Percentiles rank a stretch among this genome's conserved stretches.
Conservation (phyloP, 2,329 filamentous ascomycete genomes). For the Colletotrichum godetiae region DNA sequence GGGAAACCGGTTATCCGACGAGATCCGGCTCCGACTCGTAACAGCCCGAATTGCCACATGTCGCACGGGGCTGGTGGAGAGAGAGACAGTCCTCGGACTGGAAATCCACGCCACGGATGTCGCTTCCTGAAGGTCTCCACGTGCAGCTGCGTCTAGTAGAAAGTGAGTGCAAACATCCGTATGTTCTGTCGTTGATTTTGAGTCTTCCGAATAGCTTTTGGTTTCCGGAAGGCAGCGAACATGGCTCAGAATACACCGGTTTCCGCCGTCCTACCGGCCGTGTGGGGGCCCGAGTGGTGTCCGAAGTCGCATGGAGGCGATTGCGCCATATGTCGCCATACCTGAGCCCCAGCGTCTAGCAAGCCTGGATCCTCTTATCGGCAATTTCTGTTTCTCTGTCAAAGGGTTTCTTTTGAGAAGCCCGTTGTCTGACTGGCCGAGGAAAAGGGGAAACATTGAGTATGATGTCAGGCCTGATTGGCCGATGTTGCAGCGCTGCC, state of each 20-base stretch:
- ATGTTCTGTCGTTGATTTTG: neutral
- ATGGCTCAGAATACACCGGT: constrained; percentile 4
- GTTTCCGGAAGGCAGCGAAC: too few relatives aligned
- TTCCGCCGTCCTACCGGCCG: constrained; percentile 2
- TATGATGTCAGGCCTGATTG: constrained; percentile 16
- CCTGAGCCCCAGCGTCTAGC: neutral
- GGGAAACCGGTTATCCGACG: neutral
- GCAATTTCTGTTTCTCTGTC: neutral
- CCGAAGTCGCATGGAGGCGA: constrained; percentile 25
- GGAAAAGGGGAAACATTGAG: neutral
- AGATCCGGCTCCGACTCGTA: constrained; percentile 6
- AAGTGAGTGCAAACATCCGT: neutral
- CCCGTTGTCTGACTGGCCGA: neutral
- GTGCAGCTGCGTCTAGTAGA: neutral
- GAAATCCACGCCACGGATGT: neutral
- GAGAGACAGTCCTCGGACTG: neutral
- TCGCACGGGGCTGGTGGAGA: neutral
- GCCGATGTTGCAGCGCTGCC: neutral
- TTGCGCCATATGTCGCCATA: constrained; percentile 34
- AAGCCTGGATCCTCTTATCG: constrained; percentile 22
- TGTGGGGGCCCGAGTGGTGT: constrained; percentile 13
- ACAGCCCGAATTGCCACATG: neutral
- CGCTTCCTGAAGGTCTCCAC: neutral
- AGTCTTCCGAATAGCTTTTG: neutral
- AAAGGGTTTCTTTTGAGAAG: neutral